Evolutionary conservation across 257 asterid genomes (phyloP), one percentile per base, ranked within the genome.

Genomic region (Fraxinus quadrangulata): DNA sequence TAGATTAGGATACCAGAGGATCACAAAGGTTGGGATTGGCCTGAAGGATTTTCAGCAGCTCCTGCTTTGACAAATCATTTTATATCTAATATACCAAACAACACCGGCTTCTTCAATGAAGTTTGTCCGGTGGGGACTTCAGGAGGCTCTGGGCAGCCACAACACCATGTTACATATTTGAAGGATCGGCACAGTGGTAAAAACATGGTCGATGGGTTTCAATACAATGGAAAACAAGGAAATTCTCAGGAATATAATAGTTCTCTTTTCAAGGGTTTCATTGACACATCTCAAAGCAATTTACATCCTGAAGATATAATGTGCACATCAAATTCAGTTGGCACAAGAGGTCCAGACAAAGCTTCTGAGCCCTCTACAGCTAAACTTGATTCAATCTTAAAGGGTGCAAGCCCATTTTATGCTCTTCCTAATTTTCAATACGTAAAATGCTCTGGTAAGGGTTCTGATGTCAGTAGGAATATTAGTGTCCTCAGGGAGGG

Each of bases 21-120:
- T 77, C 81, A 83, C 75, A 75, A 78, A 70, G 90, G 87, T 81
- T 90, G 90, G 95, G 95, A 87, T 81, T 90, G 91, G 95, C 89
- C 91, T 75, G 90, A 84, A 72, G 89, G 77, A 81, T 63, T 79
- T 83, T 79, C 92, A 76, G 83, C 74, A 49, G 75, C 84, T 23
- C 45, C 82, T 45, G 85, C 83, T 75, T 61, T 67, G 37, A 61
- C 23, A 68, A 81, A 78, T 69, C 82, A 73, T 77, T 75, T 76
- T 33, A 39, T 69, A 19, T 79, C 86, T 70, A 70, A 73, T 68
- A 54, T 49, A 70, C 72, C 88, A 31, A 77, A 73, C 80, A 80
- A 70, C 75, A 47, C 84, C 36, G 79, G 77, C 77, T 74, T 33
- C 47, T 76, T 74, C 72, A 42, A 68, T 81, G 83, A 84, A 78